Evolutionary conservation across 2,329 filamentous ascomycete species (phyloP).

Genomic region (Monosporascus sp.): DNA sequence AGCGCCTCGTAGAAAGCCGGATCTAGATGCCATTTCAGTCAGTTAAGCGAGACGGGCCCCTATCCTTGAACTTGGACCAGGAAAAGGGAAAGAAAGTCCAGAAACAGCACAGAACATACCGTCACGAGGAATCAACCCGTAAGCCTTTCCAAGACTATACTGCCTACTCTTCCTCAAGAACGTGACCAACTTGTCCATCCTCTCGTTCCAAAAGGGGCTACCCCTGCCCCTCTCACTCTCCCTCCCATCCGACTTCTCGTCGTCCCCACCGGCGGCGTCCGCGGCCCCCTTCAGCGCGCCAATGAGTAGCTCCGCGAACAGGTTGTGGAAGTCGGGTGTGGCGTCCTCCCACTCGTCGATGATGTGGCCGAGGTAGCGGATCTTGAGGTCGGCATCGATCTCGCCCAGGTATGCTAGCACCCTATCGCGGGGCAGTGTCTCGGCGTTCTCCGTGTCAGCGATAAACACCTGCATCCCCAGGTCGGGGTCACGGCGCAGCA

Average conservation of each 20-base stretch:
- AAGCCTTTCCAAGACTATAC: constrained; percentile 75
- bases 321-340: constrained; percentile 82
- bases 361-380: constrained; percentile 83
- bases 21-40: constrained; percentile 45
- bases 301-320: constrained; percentile 64
- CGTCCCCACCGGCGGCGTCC: not conserved
- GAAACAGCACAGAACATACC: constrained; percentile 44
- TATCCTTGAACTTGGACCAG: not conserved
- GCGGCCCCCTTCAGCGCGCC: constrained; percentile 32
- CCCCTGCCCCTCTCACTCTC: constrained; percentile 8
- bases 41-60: not conserved
- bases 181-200: constrained; percentile 61
- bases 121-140: constrained; percentile 72
- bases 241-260: constrained; percentile 31
- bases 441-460: constrained; percentile 90
- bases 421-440: constrained; percentile 72
- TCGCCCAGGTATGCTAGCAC: constrained; percentile 69
- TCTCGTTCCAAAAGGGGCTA: constrained; percentile 45
- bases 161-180: constrained; percentile 73
- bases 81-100: not conserved
- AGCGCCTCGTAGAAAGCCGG: constrained; percentile 82
- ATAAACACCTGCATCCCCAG: constrained; percentile 90
- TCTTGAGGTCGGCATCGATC: constrained; percentile 66
- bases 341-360: constrained; percentile 80
- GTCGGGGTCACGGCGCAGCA: constrained; percentile 63